Evolutionary conservation across 768 basidiomycete species (phyloP).

Genomic region (Fistulinella prunicolor): DNA sequence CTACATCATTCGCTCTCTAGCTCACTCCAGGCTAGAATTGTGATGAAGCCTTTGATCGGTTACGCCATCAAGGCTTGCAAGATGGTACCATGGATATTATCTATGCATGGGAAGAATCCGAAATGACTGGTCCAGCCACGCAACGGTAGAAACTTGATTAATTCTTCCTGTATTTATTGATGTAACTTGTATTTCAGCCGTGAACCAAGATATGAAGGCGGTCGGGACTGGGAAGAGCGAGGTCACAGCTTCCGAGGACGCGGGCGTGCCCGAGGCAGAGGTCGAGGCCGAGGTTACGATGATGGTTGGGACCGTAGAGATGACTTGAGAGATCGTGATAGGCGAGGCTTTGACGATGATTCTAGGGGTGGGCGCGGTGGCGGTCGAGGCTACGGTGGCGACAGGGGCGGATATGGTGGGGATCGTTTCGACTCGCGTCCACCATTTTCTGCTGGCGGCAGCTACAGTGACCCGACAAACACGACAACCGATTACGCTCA

Average conservation of each 20-base stretch:
- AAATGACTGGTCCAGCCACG: conserved; percentile 46
- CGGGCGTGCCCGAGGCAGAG: conserved; percentile 38
- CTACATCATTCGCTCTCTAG: background rate
- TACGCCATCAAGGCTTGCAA: conserved; percentile 74
- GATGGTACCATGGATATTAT: conserved; percentile 88
- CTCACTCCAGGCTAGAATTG: conserved; percentile 50
- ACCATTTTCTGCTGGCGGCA: conserved; percentile 27
- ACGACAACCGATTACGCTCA: conserved; percentile 25
- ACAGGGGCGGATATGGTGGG: conserved; percentile 43
- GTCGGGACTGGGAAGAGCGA: conserved; percentile 48
- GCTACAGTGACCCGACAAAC: conserved; percentile 27
- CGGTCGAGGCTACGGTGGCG: conserved; percentile 36
- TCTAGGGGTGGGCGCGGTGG: conserved; percentile 35
- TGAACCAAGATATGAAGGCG: conserved; percentile 35
- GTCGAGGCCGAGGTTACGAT: conserved; percentile 36
- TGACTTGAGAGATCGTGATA: conserved; percentile 40
- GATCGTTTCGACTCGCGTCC: conserved; percentile 45
- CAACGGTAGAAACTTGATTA: conserved; percentile 33
- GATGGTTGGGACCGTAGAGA: conserved; percentile 47
- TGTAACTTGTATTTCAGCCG: conserved; percentile 15
- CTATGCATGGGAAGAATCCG: conserved; percentile 79
- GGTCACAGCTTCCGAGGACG: conserved; percentile 40
- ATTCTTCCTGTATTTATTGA: conserved; percentile 6
- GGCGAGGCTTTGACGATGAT: conserved; percentile 36
- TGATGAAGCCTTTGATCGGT: conserved; percentile 73